Base-by-base conservation (phyloP, 2,329 filamentous ascomycete genomes). In the Beauveria sp. region DNA sequence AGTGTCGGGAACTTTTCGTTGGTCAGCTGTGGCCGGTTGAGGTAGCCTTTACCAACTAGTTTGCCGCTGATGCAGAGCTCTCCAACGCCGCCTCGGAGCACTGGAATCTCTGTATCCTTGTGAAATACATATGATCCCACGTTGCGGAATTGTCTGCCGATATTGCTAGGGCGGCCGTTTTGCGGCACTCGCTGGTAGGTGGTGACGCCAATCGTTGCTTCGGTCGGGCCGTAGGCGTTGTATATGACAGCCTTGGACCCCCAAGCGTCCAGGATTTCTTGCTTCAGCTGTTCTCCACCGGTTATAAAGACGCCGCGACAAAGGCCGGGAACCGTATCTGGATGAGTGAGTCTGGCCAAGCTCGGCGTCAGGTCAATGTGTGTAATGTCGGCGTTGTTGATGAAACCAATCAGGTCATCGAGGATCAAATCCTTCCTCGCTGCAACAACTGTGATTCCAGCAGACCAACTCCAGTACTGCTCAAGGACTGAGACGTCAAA, bases 381-480 rank as follows among this genome's bases (percentile, higher is more conserved):
- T 0, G 92, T 96, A 64, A 97, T 93, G 9, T 79, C 75, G 4
- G 96, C 79, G 24, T 78, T 79, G 20, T 83, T 83, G 62, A 97
- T 93, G 0, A 87, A 85, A 1, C 82, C 83, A 1, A 88, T 80
- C 18, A 97, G 78, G 67, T 97, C 91, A 67, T 94, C 90, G 40
- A 97, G 86, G 1, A 97, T 87, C 1, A 96, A 70, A 70, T 97
- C 92, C 65, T 90, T 84, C 0, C 91, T 89, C 7, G 90, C 92
- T 2, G 90, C 87, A 2, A 93, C 88, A 0, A 97, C 82, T 4
- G 89, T 87, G 28, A 97, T 92, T 1, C 92, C 92, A 1, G 94
- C 89, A 30, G 88, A 91, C 92, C 92, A 97, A 62, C 88, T 94
- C 91, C 91, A 97, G 71, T 93, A 97, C 68, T 96, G 92, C 70